phyloP scores from a whole-genome alignment of 768 basidiomycete genomes.

The Holtermannia corniformis region DNA sequence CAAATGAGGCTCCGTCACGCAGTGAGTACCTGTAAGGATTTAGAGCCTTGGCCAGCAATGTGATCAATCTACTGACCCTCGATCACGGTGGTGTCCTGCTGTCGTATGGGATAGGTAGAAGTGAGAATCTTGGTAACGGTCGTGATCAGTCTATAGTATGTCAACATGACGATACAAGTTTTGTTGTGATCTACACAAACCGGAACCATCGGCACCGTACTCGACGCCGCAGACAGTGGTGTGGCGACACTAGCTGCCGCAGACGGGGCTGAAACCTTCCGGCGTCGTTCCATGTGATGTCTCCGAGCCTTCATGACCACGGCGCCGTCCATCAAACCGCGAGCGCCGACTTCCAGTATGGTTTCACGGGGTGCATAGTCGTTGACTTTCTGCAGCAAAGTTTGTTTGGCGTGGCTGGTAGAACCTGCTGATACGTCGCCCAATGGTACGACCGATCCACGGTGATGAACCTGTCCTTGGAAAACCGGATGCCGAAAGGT shows the following conservation, averaged over 20 bases:
- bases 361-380: constrained; percentile 81
- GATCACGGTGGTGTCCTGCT: background rate
- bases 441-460: background rate
- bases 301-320: constrained; percentile 80
- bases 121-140: background rate
- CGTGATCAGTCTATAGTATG: background rate
- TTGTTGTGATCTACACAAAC: no score
- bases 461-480: constrained; percentile 10
- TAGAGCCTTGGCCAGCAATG: no score
- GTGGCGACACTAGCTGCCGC: no score
- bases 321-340: constrained; percentile 55
- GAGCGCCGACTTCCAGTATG: constrained; percentile 75
- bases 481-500: constrained; percentile 59
- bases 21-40: constrained; percentile 81
- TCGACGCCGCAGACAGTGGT: no score
- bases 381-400: constrained; percentile 60
- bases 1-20: constrained; percentile 73
- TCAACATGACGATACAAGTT: background rate
- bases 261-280: no score
- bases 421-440: constrained; percentile 37
- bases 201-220: no score
- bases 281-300: constrained; percentile 51
- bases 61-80: background rate
- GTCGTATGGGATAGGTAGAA: background rate
- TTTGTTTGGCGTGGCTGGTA: constrained; percentile 47